These are phyloP conservation scores for Talaromyces adpressus DNA, from an alignment of 495 filamentous ascomycete genomes.

Conservation along the genomic window DNA sequence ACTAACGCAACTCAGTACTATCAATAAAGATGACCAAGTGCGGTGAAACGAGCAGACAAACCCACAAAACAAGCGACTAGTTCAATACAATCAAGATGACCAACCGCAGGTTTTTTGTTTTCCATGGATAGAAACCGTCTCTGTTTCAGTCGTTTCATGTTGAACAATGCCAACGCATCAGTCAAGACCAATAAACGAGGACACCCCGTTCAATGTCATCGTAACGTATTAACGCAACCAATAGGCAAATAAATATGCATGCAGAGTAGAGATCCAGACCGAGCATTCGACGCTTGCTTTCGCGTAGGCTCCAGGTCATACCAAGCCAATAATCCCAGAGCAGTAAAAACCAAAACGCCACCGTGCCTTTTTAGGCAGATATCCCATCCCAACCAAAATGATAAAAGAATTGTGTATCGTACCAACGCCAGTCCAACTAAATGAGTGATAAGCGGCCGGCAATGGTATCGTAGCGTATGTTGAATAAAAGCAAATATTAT, in stretches of 20 bases:
- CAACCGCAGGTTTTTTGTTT: conserved; percentile 9
- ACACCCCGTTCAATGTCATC: background rate
- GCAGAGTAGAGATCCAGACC: conserved; percentile 7
- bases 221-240: background rate
- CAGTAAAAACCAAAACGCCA: conserved; percentile 4
- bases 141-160: background rate
- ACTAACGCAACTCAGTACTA: conserved; percentile 20
- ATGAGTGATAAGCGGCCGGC: background rate
- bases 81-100: conserved; percentile 32
- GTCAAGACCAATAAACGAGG: background rate
- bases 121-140: background rate
- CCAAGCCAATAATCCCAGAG: background rate
- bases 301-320: conserved; percentile 10
- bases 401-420: background rate
- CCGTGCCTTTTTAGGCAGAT: conserved; percentile 1
- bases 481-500: conserved; percentile 11
- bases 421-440: background rate
- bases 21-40: conserved; percentile 31
- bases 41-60: conserved; percentile 1
- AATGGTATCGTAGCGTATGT: conserved; percentile 9
- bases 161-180: background rate
- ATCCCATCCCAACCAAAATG: conserved; percentile 7
- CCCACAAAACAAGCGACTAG: conserved; percentile 13
- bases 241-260: background rate
- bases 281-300: conserved; percentile 11